phyloP scores from a whole-genome alignment of 2,329 filamentous ascomycete genomes.

The Blastomyces gilchristii region DNA sequence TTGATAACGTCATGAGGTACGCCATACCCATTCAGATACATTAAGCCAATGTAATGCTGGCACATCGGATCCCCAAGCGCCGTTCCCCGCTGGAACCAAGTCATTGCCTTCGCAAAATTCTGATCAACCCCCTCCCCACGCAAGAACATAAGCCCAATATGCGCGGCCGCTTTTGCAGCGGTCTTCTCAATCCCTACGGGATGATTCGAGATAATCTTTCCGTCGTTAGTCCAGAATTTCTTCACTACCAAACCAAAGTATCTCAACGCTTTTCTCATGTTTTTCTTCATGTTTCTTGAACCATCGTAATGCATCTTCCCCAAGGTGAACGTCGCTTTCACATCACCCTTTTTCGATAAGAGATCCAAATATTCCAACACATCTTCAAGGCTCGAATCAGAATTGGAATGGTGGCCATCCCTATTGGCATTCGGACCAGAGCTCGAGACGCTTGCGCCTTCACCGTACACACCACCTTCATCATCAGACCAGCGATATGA shows the following conservation, averaged over 20 bases:
- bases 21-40: slow-evolving; percentile 71
- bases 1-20: slow-evolving; percentile 57
- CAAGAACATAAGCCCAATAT: slow-evolving; percentile 79
- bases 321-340: slow-evolving; percentile 75
- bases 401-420: slow-evolving; percentile 62
- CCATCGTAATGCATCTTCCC: slow-evolving; percentile 85
- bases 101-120: slow-evolving; percentile 62
- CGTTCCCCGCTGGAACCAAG: slow-evolving; percentile 76
- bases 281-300: slow-evolving; percentile 60
- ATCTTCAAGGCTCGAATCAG: slow-evolving; percentile 81
- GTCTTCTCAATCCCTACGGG: slow-evolving; percentile 63
- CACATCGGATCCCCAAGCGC: slow-evolving; percentile 66
- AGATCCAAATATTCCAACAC: slow-evolving; percentile 89
- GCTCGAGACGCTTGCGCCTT: slow-evolving; percentile 83
- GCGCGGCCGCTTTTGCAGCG: slow-evolving; percentile 74
- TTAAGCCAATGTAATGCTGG: slow-evolving; percentile 47
- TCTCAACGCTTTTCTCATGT: slow-evolving; percentile 61
- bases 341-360: slow-evolving; percentile 80
- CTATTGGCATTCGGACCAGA: slow-evolving; percentile 72
- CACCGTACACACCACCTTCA: slow-evolving; percentile 82
- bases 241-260: slow-evolving; percentile 74
- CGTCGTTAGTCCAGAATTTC: slow-evolving; percentile 72
- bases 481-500: slow-evolving; percentile 83
- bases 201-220: slow-evolving; percentile 60
- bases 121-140: slow-evolving; percentile 76